Base-by-base conservation (phyloP, 2,329 filamentous ascomycete genomes). In the Periconia sp. region DNA sequence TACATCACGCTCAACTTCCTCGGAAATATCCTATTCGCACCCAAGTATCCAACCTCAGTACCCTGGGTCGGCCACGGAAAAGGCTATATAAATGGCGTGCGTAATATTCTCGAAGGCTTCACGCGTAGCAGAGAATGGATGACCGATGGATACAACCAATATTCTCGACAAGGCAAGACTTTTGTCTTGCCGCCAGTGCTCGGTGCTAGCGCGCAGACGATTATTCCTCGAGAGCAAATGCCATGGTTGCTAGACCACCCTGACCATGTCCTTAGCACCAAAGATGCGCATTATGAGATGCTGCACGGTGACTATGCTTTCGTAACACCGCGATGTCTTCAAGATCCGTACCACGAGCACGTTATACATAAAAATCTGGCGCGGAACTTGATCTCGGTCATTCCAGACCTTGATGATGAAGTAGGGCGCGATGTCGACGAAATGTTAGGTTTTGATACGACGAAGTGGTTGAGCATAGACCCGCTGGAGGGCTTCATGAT, bases 241-340 rank as follows among this genome's bases (percentile, higher is more conserved):
- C 41, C 50, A 15, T 79, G 76, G 76, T 66, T 79, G 44, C 59
- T 77, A 17, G 72, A 76, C 30, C 72, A 78, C 50, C 74, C 77
- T 2, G 77, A 79, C 47, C 53, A 60, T 30, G 60, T 77, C n/a
- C 60, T 76, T 11, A 75, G 68, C 49, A 65, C 66, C 2, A 58
- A 58, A 11, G 72, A 64, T 13, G 68, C 71, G 13, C 75, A 77
- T 51, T 72, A 72, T 50, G 73, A 78, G 31, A 19, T 55, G 0
- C 58, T 79, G n/a, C 62, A 70, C 20, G 74, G 71, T 18, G 65
- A 74, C 0, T 77, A 77, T 53, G 63, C 66, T 9, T 77, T 78
- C 42, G 65, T 73, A 8, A 60, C 69, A 9, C 65, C 67, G 1
- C 49, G 58, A 8, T 63, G 79, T 6, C 54, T 78, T 6, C 60